phyloP scores from a whole-genome alignment of 805 yeast species.

The Lipomyces orientalis region DNA sequence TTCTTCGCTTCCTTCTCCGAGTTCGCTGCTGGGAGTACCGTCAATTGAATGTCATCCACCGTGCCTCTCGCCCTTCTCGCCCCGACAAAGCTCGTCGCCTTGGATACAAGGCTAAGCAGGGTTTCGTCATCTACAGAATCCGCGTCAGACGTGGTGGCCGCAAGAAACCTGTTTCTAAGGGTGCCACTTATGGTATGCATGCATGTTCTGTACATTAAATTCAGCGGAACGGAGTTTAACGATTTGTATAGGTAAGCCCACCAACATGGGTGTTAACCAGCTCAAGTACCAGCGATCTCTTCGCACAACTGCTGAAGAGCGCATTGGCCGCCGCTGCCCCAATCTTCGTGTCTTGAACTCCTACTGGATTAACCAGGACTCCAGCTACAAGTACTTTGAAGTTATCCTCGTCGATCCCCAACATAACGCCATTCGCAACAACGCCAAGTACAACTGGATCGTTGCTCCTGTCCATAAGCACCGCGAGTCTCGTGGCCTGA shows the following conservation, averaged over 20 bases:
- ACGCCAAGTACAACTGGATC: constrained; percentile 99
- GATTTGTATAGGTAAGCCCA: constrained; percentile 72
- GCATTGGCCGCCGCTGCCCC: constrained; percentile 98
- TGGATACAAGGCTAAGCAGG: constrained; percentile 99
- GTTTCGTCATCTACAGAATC: constrained; percentile 96
- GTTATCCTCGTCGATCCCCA: constrained; percentile 94
- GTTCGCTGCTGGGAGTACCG: constrained; percentile 99
- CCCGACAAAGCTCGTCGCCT: constrained; percentile 99
- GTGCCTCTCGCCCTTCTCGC: constrained; percentile 98
- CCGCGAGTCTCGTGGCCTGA: constrained; percentile 99
- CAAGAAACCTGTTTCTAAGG: constrained; percentile 99
- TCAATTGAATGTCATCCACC: constrained; percentile 98
- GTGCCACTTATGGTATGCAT: constrained; percentile 92
- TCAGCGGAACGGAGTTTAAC: neutral
- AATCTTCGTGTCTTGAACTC: constrained; percentile 99
- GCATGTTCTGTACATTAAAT: neutral
- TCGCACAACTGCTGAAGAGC: constrained; percentile 99
- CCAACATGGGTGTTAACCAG: constrained; percentile 99
- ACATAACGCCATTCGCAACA: constrained; percentile 99
- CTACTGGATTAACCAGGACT: constrained; percentile 99
- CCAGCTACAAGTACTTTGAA: constrained; percentile 99
- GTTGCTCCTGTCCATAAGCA: constrained; percentile 99
- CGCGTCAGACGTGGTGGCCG: constrained; percentile 99
- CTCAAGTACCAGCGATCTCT: constrained; percentile 98
- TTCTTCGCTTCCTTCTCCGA: constrained; percentile 96